Conservation (phyloP, 2,329 filamentous ascomycete species). For the Paraconiothyrium brasiliense region DNA sequence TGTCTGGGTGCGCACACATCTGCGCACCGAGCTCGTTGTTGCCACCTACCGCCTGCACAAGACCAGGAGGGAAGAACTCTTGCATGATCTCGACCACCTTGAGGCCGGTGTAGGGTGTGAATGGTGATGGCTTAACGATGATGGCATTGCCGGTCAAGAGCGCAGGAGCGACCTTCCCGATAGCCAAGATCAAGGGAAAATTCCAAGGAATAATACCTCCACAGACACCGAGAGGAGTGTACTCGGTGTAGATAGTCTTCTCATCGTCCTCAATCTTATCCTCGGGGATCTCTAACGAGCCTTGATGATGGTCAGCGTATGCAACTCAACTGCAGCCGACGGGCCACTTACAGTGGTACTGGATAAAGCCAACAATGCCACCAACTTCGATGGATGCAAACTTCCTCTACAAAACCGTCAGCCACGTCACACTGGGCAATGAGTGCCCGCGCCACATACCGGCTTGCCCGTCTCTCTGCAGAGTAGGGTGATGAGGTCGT, state of each 20-base stretch:
- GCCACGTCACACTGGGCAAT: background rate
- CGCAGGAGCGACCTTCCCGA: slow-evolving; percentile 66
- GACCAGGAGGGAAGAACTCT: slow-evolving; percentile 68
- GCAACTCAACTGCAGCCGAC: background rate
- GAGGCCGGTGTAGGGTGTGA: slow-evolving; percentile 66
- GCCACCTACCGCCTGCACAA: slow-evolving; percentile 69
- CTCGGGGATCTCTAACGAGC: slow-evolving; percentile 44
- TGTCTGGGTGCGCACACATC: slow-evolving; percentile 67
- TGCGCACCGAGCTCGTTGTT: slow-evolving; percentile 68
- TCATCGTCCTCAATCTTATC: slow-evolving; percentile 57
- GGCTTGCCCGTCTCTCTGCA: slow-evolving; percentile 51
- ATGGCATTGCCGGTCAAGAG: slow-evolving; percentile 66
- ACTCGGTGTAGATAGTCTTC: slow-evolving; percentile 58
- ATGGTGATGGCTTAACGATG: slow-evolving; percentile 66
- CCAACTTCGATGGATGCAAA: slow-evolving; percentile 54
- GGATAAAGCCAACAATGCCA: slow-evolving; percentile 46
- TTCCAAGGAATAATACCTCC: slow-evolving; percentile 56
- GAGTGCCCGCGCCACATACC: slow-evolving; percentile 26
- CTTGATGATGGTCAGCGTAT: slow-evolving; percentile 18
- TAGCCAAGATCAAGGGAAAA: slow-evolving; percentile 62
- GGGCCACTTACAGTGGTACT: slow-evolving; percentile 44
- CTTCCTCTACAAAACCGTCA: slow-evolving; percentile 44
- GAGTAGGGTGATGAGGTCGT: slow-evolving; percentile 43
- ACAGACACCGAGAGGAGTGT: slow-evolving; percentile 59
- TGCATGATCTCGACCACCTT: slow-evolving; percentile 69